Evolutionary conservation across 805 yeast genomes (phyloP).

Genomic region (Millerozyma acaciae): DNA sequence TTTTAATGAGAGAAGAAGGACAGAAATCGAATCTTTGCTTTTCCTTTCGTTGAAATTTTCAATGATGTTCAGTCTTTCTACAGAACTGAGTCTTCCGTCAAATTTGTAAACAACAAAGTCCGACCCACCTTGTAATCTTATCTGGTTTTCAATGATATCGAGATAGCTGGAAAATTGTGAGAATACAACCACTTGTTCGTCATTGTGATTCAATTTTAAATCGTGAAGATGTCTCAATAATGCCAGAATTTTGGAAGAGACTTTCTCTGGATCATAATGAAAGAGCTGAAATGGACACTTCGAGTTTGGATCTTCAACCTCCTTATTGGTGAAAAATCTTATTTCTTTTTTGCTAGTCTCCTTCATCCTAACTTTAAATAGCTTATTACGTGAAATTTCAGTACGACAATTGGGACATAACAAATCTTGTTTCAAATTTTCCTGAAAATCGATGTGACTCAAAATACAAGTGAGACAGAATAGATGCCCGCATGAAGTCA

Average conservation of each 20-base stretch:
- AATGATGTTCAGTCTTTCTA: slow-evolving; percentile 60
- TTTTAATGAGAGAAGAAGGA: slow-evolving; percentile 71
- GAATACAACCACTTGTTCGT: slow-evolving; percentile 79
- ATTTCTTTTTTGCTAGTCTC: slow-evolving; percentile 22
- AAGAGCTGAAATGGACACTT: slow-evolving; percentile 31
- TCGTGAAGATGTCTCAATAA: slow-evolving; percentile 54
- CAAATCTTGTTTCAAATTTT: slow-evolving; percentile 38
- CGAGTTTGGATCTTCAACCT: slow-evolving; percentile 15
- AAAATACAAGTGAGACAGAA: slow-evolving; percentile 71
- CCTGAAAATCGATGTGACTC: slow-evolving; percentile 72
- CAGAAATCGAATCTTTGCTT: slow-evolving; percentile 33
- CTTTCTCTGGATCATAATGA: slow-evolving; percentile 46
- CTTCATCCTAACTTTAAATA: slow-evolving; percentile 40
- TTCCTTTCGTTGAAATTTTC: slow-evolving; percentile 44
- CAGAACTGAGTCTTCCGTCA: slow-evolving; percentile 74
- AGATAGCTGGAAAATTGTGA: slow-evolving; percentile 85
- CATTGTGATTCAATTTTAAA: slow-evolving; percentile 52
- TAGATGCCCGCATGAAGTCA: slow-evolving; percentile 78
- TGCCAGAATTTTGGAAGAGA: slow-evolving; percentile 73
- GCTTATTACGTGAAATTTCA: slow-evolving; percentile 44
- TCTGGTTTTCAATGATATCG: slow-evolving; percentile 66
- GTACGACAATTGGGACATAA: slow-evolving; percentile 78
- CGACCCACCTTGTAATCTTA: slow-evolving; percentile 34
- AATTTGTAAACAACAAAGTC: slow-evolving; percentile 63
- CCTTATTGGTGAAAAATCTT: slow-evolving; percentile 26